phyloP scores from a whole-genome alignment of 2,329 filamentous ascomycete species.

The Ceratocystiopsis sp. region DNA sequence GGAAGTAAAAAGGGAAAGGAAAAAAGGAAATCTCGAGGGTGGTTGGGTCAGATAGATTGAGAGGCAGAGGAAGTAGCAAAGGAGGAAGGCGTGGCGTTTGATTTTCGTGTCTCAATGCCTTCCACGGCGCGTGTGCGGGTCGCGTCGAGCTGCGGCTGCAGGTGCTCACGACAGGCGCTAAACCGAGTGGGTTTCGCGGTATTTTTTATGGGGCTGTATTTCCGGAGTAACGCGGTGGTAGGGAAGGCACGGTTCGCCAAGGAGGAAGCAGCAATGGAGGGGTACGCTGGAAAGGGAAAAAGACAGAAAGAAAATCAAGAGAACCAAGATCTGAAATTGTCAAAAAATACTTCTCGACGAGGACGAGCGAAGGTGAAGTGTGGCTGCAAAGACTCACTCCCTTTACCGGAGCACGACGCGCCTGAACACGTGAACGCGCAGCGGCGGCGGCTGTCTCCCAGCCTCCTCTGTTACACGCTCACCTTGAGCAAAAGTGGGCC shows the following conservation, averaged over 20 bases:
- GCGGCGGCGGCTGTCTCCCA: not conserved
- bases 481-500: not conserved
- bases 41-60: no score
- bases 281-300: not conserved
- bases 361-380: not conserved
- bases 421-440: constrained; percentile 11
- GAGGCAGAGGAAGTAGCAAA: not conserved
- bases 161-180: constrained; percentile 7
- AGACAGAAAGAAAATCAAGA: not conserved
- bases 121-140: constrained; percentile 7
- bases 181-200: constrained; percentile 3
- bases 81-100: constrained; percentile 6
- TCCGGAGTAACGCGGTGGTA: not conserved
- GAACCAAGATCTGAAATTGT: not conserved
- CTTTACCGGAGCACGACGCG: constrained; percentile 5
- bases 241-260: not conserved
- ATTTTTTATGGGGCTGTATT: constrained; percentile 4
- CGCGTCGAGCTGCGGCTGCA: constrained; percentile 6
- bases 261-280: not conserved
- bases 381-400: constrained; percentile 1
- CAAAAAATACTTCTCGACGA: not conserved
- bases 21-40: not conserved
- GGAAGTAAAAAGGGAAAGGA: not conserved
- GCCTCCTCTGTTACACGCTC: not conserved
- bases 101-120: constrained; percentile 8